phyloP scores from a whole-genome alignment of 805 yeast genomes.

The Pichia eremophila region DNA sequence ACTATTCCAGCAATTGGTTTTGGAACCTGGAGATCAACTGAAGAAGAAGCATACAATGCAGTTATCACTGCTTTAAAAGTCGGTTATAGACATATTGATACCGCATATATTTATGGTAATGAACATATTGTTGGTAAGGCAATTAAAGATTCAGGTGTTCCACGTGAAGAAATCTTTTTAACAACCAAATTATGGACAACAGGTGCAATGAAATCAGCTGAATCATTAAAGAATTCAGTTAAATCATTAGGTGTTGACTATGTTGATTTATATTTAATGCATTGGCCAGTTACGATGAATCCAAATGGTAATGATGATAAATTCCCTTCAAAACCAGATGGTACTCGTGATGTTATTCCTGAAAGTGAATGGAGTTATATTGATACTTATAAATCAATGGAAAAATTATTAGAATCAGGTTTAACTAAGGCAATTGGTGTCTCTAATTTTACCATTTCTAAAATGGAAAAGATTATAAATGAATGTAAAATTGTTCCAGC shows the following conservation, averaged over 20 bases:
- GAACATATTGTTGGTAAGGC: constrained; percentile 55
- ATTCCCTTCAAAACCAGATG: constrained; percentile 29
- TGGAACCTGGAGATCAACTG: constrained; percentile 15
- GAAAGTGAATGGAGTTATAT: constrained; percentile 29
- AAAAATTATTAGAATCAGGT: constrained; percentile 44
- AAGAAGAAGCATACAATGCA: constrained; percentile 43
- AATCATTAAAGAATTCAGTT: constrained; percentile 43
- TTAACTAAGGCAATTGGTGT: constrained; percentile 66
- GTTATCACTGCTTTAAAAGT: constrained; percentile 51
- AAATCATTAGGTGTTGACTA: constrained; percentile 46
- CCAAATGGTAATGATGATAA: constrained; percentile 28
- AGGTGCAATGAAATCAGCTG: constrained; percentile 29
- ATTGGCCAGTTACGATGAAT: constrained; percentile 50
- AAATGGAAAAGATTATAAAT: constrained; percentile 45
- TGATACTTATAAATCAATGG: constrained; percentile 61
- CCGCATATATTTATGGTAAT: constrained; percentile 61
- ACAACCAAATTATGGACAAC: constrained; percentile 57
- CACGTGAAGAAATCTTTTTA: constrained; percentile 46
- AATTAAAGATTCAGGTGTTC: constrained; percentile 49
- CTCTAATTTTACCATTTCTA: constrained; percentile 57
- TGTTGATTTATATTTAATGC: constrained; percentile 56
- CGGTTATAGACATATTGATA: constrained; percentile 73
- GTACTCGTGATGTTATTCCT: constrained; percentile 25
- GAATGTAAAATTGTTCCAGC: constrained; percentile 52
- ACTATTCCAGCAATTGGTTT: constrained; percentile 13